Conservation (phyloP, 1,284 basidiomycete genomes). For the Leccinum solheimii region DNA sequence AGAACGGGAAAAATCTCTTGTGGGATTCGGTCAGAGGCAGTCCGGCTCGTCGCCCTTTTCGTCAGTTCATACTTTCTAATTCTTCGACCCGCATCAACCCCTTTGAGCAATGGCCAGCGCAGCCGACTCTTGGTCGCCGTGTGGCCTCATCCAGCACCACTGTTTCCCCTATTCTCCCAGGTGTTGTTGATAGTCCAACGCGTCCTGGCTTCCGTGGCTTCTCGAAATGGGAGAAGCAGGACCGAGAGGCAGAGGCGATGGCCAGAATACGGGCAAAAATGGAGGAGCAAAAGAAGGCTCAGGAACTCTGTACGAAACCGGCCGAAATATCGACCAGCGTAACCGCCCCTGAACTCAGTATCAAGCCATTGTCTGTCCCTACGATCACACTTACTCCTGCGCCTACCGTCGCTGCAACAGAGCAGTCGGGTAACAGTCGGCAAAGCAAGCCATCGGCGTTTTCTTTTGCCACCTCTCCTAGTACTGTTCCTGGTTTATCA, state of each 20-base stretch:
- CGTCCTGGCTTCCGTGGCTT: constrained; percentile 50
- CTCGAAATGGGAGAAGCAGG: constrained; percentile 82
- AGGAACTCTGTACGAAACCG: constrained; percentile 8
- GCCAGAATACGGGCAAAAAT: constrained; percentile 57
- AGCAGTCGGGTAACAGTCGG: neutral
- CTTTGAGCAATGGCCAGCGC: constrained; percentile 36
- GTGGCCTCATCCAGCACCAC: constrained; percentile 37
- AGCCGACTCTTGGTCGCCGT: constrained; percentile 38
- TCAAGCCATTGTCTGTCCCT: constrained; percentile 26
- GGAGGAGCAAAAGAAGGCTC: constrained; percentile 42
- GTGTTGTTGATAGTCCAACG: constrained; percentile 54
- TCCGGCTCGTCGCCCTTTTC: constrained; percentile 40
- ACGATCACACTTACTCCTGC: constrained; percentile 34
- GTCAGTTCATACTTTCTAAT: constrained; percentile 48
- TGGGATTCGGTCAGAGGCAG: constrained; percentile 44
- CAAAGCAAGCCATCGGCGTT: constrained; percentile 22
- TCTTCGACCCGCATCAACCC: constrained; percentile 41
- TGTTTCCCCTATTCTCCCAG: constrained; percentile 31
- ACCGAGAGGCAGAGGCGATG: constrained; percentile 76
- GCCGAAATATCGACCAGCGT: constrained; percentile 19
- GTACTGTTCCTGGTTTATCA: constrained; percentile 10
- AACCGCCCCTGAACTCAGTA: constrained; percentile 27
- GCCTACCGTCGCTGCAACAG: constrained; percentile 13
- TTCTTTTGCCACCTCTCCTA: constrained; percentile 15
- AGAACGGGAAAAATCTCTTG: constrained; percentile 47